Conservation (phyloP, 1,139 yeast species). For the Meyerozyma carpophila region DNA sequence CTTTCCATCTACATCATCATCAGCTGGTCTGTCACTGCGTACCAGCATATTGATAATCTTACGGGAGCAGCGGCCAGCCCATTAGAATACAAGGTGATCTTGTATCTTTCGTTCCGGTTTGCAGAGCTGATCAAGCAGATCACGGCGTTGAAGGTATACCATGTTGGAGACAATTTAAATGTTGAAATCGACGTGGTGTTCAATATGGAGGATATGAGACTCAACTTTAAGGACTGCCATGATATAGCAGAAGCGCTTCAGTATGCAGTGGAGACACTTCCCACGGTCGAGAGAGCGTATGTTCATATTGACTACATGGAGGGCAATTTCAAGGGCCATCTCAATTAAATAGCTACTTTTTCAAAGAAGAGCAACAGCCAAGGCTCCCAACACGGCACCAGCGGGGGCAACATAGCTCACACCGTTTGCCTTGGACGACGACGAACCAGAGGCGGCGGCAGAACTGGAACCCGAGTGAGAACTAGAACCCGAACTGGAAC, state of each 20-base stretch:
- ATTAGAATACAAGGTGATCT: slow-evolving; percentile 58
- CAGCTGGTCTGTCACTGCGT: slow-evolving; percentile 61
- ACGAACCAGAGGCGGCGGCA: slow-evolving; percentile 2
- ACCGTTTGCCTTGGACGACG: slow-evolving; percentile 7
- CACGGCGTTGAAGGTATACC: slow-evolving; percentile 67
- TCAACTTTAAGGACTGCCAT: slow-evolving; percentile 63
- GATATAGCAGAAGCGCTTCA: slow-evolving; percentile 80
- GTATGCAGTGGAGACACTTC: slow-evolving; percentile 72
- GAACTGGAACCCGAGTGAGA: slow-evolving; percentile 4
- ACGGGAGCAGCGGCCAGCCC: slow-evolving; percentile 70
- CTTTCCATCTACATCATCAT: slow-evolving; percentile 58
- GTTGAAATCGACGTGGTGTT: slow-evolving; percentile 74
- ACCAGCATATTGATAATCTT: slow-evolving; percentile 67
- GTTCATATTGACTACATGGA: slow-evolving; percentile 73
- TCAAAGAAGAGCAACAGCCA: slow-evolving; percentile 12
- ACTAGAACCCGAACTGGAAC: background rate
- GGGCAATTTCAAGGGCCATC: slow-evolving; percentile 48
- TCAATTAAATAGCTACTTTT: slow-evolving; percentile 13
- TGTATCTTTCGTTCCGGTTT: slow-evolving; percentile 64
- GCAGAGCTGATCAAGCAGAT: slow-evolving; percentile 63
- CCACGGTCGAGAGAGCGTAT: slow-evolving; percentile 74
- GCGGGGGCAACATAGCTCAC: slow-evolving; percentile 9
- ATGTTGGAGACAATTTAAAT: slow-evolving; percentile 71
- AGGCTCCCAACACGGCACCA: slow-evolving; percentile 13
- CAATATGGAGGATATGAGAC: slow-evolving; percentile 37